Base-by-base conservation (phyloP, 2,329 filamentous ascomycete genomes). In the Aspergillus melleus region DNA sequence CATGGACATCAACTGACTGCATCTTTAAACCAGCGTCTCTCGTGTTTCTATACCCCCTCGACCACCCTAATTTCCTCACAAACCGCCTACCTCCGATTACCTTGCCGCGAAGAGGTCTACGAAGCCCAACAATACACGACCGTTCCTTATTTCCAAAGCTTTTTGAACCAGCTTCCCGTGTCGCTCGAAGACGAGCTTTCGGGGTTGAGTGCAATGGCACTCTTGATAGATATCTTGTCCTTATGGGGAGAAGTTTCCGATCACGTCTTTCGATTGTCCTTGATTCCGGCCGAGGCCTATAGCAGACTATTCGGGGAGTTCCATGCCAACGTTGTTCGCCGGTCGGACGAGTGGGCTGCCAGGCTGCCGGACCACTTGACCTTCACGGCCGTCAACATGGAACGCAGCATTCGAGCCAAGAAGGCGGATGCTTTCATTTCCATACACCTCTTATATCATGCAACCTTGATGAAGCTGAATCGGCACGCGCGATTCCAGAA, bases 381-480 rank as follows among this genome's bases (percentile, higher is more conserved):
- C 10, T 87, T 86, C 67, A 84, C 79, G 3, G 71, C 80, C 4
- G 75, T 80, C 56, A 90, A 89, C 59, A 76, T 90, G 14, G 81
- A 86, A 49, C 77, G 79, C 30, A 84, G 83, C 47, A 80, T 85
- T 6, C 74, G 80, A 14, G 75, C 77, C 30, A 82, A 83, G 26
- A 84, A 83, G 64, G 78, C 83, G 1, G 86, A 86, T 5, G 81
- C 82, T 0, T 88, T 88, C 68, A 75, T 90, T 57, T 84, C 83
- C 1, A 83, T 90, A 72, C 88, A 91, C 71, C 77, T 88, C 29
- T 76, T 90, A n/a, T 88, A 88, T 70, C 83, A 89, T 69, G 82
- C 85, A 51, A 81, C 86, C 0, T 74, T 86, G 66, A 83, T 90
- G 74, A 86, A 87, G 64, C 78, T 90, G 30, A 88, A 89, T 66